Evolutionary conservation across 306 rosid genomes (phyloP).

Genomic region (Oemleria cerasiformis): DNA sequence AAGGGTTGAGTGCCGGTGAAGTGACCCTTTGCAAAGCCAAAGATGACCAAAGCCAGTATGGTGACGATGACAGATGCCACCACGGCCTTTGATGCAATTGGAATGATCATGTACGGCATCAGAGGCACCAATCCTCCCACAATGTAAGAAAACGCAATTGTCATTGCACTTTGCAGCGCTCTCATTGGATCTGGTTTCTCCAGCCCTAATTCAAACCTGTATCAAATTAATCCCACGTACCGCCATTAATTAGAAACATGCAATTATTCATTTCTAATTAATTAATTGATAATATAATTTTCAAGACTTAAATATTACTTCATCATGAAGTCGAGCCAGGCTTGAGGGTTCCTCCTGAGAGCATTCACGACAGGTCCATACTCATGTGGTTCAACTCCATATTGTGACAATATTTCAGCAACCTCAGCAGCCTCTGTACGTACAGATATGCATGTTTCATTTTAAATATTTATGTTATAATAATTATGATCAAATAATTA

Average conservation of each 20-base stretch:
- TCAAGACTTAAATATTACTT: conserved; percentile 36
- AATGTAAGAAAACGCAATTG: conserved; percentile 73
- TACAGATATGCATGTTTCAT: not conserved
- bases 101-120: conserved; percentile 61
- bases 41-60: conserved; percentile 57
- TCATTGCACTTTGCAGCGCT: conserved; percentile 77
- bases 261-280: too few species aligned
- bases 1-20: conserved; percentile 74
- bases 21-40: conserved; percentile 82
- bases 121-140: conserved; percentile 81
- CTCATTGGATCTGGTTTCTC: conserved; percentile 94
- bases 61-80: conserved; percentile 62
- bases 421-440: conserved; percentile 47
- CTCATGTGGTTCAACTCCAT: conserved; percentile 48
- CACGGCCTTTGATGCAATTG: conserved; percentile 58
- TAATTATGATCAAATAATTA: not conserved
- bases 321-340: conserved; percentile 99
- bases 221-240: not conserved
- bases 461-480: not conserved
- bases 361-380: conserved; percentile 77
- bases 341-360: conserved; percentile 78
- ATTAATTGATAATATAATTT: too few species aligned
- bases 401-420: conserved; percentile 44
- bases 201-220: conserved; percentile 87
- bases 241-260: too few species aligned